Evolutionary conservation across 2,329 filamentous ascomycete genomes (phyloP).

Genomic region (Xylaria sp.): DNA sequence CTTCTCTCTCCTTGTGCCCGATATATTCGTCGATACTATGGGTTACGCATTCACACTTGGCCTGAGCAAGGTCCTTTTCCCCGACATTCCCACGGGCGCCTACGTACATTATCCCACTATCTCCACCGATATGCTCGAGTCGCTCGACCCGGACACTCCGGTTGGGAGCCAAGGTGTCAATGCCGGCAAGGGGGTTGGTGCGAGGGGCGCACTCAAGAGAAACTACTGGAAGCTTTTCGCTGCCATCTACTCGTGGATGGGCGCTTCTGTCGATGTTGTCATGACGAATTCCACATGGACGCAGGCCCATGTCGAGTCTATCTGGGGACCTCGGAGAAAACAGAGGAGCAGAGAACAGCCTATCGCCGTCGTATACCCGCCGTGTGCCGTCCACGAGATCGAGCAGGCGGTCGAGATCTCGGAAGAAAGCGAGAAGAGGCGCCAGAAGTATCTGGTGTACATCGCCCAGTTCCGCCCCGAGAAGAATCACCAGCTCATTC

Average conservation of each 20-base stretch:
- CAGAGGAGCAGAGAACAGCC: constrained; percentile 50
- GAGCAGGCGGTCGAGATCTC: constrained; percentile 74
- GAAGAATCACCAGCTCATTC: constrained; percentile 89
- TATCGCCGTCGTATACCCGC: constrained; percentile 84
- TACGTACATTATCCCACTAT: constrained; percentile 99
- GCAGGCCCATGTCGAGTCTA: constrained; percentile 73
- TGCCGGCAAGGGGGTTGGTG: constrained; percentile 76
- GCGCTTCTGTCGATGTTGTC: constrained; percentile 83
- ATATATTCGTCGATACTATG: constrained; percentile 97
- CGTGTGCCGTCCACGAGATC: constrained; percentile 86
- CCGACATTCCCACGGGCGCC: constrained; percentile 77
- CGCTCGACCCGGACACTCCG: constrained; percentile 65
- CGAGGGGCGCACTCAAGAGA: constrained; percentile 72
- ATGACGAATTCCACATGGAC: constrained; percentile 99
- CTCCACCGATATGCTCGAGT: constrained; percentile 93
- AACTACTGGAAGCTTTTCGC: constrained; percentile 89
- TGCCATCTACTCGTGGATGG: constrained; percentile 77
- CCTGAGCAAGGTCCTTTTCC: constrained; percentile 81
- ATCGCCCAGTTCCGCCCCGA: constrained; percentile 97
- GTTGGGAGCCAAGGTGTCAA: constrained; percentile 74
- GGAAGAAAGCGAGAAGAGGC: constrained; percentile 65
- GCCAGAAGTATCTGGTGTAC: constrained; percentile 79
- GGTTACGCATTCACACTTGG: constrained; percentile 92
- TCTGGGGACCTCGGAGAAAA: constrained; percentile 70
- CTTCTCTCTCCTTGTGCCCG: constrained; percentile 86